These are phyloP conservation scores for Calonectria pauciramosa DNA, from an alignment of 2,329 filamentous ascomycete species.

Conservation along the genomic window DNA sequence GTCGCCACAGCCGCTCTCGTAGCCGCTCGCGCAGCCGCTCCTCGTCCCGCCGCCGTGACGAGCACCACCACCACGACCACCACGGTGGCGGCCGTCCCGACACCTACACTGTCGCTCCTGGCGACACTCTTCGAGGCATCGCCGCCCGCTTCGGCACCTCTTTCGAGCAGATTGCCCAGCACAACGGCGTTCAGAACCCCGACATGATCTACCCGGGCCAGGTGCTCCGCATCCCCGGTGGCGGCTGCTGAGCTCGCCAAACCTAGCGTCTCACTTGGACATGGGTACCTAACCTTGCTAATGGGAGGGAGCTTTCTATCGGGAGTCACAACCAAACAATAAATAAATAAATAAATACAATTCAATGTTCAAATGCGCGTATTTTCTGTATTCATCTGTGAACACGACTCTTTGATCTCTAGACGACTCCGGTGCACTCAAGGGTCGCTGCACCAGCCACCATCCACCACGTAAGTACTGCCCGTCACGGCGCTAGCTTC, in stretches of 20 bases:
- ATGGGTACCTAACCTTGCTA: not conserved
- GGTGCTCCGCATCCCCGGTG: slow-evolving; percentile 52
- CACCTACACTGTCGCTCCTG: slow-evolving; percentile 54
- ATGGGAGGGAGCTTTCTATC: not conserved
- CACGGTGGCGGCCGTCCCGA: slow-evolving; percentile 48
- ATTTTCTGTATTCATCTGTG: not conserved
- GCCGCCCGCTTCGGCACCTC: slow-evolving; percentile 48
- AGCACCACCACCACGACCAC: slow-evolving; percentile 50
- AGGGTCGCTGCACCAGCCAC: slow-evolving; percentile 47
- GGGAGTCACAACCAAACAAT: not conserved
- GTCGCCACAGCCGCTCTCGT: slow-evolving; percentile 25
- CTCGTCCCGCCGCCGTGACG: slow-evolving; percentile 51
- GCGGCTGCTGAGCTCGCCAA: not conserved
- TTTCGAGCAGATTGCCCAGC: slow-evolving; percentile 56
- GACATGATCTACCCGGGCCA: slow-evolving; percentile 60
- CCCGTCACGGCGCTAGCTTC: slow-evolving; percentile 62
- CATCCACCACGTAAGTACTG: slow-evolving; percentile 53
- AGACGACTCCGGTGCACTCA: not conserved
- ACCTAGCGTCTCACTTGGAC: not conserved
- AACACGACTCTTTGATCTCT: not conserved
- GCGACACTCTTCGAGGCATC: slow-evolving; percentile 58
- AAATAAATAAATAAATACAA: not conserved
- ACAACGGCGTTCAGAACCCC: slow-evolving; percentile 57
- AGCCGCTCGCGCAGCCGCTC: slow-evolving; percentile 40
- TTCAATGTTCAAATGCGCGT: not conserved